Base-by-base conservation (phyloP, 495 filamentous ascomycete genomes). In the Aspergillus campestris region DNA sequence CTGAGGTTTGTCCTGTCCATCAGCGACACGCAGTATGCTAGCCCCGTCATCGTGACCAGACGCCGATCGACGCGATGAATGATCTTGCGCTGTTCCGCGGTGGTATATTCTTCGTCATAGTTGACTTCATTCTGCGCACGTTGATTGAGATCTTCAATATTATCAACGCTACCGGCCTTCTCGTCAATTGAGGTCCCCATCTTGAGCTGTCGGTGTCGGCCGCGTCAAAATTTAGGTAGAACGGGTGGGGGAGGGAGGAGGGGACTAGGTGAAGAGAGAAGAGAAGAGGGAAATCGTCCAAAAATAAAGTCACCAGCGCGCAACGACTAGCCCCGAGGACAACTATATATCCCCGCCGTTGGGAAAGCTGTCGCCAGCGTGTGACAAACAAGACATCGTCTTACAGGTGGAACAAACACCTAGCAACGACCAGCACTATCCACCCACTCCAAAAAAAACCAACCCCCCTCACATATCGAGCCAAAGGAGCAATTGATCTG, bases 1-100 rank as follows among this genome's bases (percentile, higher is more conserved):
- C 73, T 71, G 51, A 86, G 51, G 58, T 87, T 87, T 6, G 80
- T 84, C 3, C 83, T 65, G 58, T 86, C 83, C 75, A 86, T 81
- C 42, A 86, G 56, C 28, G 69, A 75, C 47, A 83, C 68, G 51
- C 77, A 81, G 59, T 86, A 86, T 55, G 84, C 70, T 50, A 78
- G 58, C 5, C 83, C 83, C 3, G 79, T 67, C 30, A 79, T 84
- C 0, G 75, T 60, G 29, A 86, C 79, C 8, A 87, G 65, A 0
- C 83, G 76, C 31, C 69, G 52, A 53, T 87, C 83, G 55, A 86
- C 62, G 5, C 75, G 72, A 14, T 70, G 69, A 38, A 84, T 78
- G 54, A 87, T 70, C 40, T 47, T 59, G 36, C 52, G 56, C 53
- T 69, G 62, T 47, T 72, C 61, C 29, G 56, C 53, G 0, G 49